phyloP scores from a whole-genome alignment of 2,329 filamentous ascomycete species.

The Botrytis byssoidea region DNA sequence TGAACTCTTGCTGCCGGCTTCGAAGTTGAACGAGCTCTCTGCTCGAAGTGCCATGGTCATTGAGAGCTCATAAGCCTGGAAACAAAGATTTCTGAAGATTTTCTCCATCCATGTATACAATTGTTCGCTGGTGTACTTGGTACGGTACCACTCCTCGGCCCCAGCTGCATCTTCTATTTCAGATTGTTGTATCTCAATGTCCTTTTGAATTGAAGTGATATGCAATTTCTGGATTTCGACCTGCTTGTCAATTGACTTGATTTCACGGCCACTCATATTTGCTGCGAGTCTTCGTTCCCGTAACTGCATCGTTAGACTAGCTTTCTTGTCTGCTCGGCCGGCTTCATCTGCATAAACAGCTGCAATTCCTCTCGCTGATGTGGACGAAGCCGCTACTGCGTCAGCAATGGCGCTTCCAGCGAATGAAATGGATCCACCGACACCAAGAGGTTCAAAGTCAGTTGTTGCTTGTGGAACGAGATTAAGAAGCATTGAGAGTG shows the following conservation, averaged over 20 bases:
- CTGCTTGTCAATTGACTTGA: constrained; percentile 7
- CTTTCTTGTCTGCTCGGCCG: constrained; percentile 5
- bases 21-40: constrained; percentile 1
- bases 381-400: not conserved
- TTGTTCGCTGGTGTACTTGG: constrained; percentile 4
- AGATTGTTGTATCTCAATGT: not conserved
- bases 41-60: not conserved
- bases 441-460: constrained; percentile 1
- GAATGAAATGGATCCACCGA: not conserved
- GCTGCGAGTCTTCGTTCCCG: constrained; percentile 3
- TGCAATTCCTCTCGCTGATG: not conserved
- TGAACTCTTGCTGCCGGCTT: not conserved
- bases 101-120: constrained; percentile 7
- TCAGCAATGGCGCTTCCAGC: not conserved
- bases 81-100: not conserved
- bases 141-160: not conserved
- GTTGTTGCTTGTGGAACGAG: not conserved
- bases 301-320: constrained; percentile 3
- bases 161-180: not conserved
- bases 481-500: not conserved
- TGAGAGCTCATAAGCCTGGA: not conserved
- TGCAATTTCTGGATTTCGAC: not conserved
- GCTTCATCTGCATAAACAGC: not conserved
- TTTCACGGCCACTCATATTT: constrained; percentile 3
- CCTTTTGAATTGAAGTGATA: constrained; percentile 1